Percentiles rank a stretch among this genome's conserved stretches.
Evolutionary conservation across 257 asterid species (phyloP).

Genomic region (Solanum pimpinellifolium): DNA sequence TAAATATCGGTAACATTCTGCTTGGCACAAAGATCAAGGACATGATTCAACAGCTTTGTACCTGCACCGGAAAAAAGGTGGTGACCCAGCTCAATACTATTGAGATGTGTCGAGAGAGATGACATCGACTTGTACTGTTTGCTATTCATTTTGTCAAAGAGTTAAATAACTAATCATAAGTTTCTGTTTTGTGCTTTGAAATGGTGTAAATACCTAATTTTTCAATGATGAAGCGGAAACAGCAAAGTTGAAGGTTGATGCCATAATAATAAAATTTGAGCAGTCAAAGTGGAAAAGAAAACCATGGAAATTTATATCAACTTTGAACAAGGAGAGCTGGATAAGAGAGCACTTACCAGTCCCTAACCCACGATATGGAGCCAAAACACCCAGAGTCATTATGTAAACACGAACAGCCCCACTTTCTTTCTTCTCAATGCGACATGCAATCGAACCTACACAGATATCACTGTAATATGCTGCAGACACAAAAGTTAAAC

Average conservation of each 20-base stretch:
- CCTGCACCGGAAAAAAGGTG: conserved; percentile 25
- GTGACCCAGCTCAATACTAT: background rate
- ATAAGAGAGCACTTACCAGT: conserved; percentile 22
- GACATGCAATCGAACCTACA: conserved; percentile 97
- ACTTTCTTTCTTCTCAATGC: conserved; percentile 89
- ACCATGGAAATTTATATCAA: background rate
- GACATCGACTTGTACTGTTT: background rate
- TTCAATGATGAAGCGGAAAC: background rate
- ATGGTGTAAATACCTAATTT: background rate
- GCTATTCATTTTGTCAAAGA: background rate
- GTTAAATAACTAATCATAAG: background rate
- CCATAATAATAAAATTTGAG: background rate
- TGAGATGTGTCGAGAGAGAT: background rate
- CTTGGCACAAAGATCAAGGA: conserved; percentile 67
- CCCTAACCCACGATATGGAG: conserved; percentile 46
- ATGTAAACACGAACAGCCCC: conserved; percentile 79
- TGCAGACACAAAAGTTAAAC: conserved; percentile 14
- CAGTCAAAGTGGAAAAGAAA: background rate
- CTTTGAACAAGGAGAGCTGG: background rate
- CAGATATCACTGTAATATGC: conserved; percentile 93
- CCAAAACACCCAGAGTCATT: conserved; percentile 72
- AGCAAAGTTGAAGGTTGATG: background rate
- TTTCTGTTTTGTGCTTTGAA: background rate
- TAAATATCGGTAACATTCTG: conserved; percentile 80
- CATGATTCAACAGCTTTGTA: conserved; percentile 69